Percentiles rank a stretch among this genome's conserved stretches.
phyloP scores from a whole-genome alignment of 1,139 yeast genomes.

The Scheffersomyces illinoinensis region DNA sequence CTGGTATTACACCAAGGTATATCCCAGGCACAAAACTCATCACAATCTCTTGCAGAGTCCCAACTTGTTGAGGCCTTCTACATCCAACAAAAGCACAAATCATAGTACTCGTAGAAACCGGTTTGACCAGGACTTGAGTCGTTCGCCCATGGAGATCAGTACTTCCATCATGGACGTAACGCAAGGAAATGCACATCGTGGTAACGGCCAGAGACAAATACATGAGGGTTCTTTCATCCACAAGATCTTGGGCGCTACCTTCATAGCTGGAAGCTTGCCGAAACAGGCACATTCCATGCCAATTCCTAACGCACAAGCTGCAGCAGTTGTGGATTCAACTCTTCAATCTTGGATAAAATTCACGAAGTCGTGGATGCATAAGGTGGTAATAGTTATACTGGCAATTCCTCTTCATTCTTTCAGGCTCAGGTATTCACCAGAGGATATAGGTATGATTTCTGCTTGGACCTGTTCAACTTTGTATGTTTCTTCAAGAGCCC shows the following conservation, averaged over 20 bases:
- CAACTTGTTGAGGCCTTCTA: conserved; percentile 11
- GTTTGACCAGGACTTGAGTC: conserved; percentile 4
- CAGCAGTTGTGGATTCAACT: background rate
- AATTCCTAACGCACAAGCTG: background rate
- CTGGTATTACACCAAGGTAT: conserved; percentile 27
- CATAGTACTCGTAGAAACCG: conserved; percentile 9
- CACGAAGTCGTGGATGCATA: background rate
- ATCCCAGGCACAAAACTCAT: conserved; percentile 17
- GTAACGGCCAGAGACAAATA: background rate
- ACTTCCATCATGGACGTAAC: background rate
- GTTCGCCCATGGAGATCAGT: conserved; percentile 10
- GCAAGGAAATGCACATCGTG: background rate
- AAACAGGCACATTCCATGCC: background rate
- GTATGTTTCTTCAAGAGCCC: conserved; percentile 83
- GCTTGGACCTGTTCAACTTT: conserved; percentile 89
- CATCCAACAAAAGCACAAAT: background rate
- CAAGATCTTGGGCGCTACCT: conserved; percentile 12
- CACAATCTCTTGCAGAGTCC: conserved; percentile 20
- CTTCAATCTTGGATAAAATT: background rate
- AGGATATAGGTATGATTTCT: conserved; percentile 47
- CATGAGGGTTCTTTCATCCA: conserved; percentile 7
- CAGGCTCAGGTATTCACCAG: conserved; percentile 1
- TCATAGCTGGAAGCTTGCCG: conserved; percentile 8
- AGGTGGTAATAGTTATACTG: background rate
- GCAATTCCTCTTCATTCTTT: background rate